These are phyloP conservation scores for Phalaenopsis equestris DNA, from an alignment of 106 monocot species.

Conservation along the genomic window DNA sequence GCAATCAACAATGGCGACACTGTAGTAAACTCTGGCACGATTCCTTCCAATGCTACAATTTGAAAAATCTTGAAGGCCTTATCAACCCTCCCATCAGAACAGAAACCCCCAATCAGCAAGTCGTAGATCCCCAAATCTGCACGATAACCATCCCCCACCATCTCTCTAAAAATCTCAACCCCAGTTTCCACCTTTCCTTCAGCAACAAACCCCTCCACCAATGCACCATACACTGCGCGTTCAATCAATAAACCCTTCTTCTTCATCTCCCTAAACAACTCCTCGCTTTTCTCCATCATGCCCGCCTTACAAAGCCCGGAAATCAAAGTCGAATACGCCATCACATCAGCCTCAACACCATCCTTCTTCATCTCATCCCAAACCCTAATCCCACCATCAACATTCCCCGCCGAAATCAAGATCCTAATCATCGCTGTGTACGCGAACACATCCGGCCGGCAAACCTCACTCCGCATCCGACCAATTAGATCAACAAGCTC, in stretches of 20 bases:
- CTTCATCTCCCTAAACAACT: conserved; percentile 68
- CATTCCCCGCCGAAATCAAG: conserved; percentile 22
- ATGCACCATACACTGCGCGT: conserved; percentile 42
- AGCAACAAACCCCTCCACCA: conserved; percentile 62
- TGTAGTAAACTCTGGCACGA: conserved; percentile 40
- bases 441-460: conserved; percentile 79
- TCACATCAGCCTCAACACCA: conserved; percentile 45
- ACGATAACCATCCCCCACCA: conserved; percentile 66
- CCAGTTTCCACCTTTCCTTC: conserved; percentile 40
- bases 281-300: conserved; percentile 30
- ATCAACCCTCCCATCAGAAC: conserved; percentile 40
- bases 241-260: conserved; percentile 56
- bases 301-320: conserved; percentile 50
- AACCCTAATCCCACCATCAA: conserved; percentile 75
- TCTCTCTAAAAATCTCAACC: conserved; percentile 64
- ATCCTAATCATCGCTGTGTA: conserved; percentile 82
- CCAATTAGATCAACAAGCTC: conserved; percentile 42
- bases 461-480: conserved; percentile 51
- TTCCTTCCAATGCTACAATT: conserved; percentile 47
- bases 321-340: conserved; percentile 72
- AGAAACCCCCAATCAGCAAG: conserved; percentile 65
- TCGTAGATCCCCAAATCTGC: conserved; percentile 67
- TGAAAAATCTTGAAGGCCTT: conserved; percentile 61
- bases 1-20: conserved; percentile 47
- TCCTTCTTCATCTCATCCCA: conserved; percentile 81